Conservation (phyloP, 2,329 filamentous ascomycete species). For the Penicillium sp. region DNA sequence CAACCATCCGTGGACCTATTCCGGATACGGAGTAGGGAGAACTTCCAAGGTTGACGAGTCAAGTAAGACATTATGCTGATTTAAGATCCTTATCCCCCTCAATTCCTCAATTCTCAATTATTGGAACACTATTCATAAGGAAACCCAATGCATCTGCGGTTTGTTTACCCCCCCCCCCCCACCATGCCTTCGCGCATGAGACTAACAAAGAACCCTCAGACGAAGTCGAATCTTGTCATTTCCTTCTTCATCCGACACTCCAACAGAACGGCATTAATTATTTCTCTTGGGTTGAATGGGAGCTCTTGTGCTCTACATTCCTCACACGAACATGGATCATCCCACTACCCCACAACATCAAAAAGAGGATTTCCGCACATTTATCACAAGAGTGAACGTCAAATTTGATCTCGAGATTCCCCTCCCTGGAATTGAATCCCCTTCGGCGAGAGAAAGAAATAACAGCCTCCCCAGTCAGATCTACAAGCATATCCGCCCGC, state of each 20-base stretch:
- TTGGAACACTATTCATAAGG: no score
- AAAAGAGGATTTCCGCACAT: constrained; percentile 24
- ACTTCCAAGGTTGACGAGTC: neutral
- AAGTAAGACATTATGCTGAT: neutral
- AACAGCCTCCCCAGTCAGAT: constrained; percentile 25
- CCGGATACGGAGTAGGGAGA: neutral
- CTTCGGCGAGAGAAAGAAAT: constrained; percentile 13
- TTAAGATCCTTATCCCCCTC: neutral
- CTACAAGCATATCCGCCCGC: constrained; percentile 29
- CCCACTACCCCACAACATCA: constrained; percentile 26
- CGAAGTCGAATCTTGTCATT: neutral
- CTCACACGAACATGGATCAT: neutral
- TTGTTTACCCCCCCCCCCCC: constrained; percentile 1
- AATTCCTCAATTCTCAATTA: neutral
- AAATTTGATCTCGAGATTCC: constrained; percentile 38
- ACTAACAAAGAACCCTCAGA: neutral
- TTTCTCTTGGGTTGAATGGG: neutral
- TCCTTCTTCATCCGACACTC: neutral
- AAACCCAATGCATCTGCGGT: neutral
- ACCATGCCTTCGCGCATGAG: neutral
- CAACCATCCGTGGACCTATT: neutral
- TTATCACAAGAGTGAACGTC: constrained; percentile 37
- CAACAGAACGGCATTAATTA: no score
- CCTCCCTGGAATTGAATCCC: constrained; percentile 23
- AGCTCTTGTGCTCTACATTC: neutral